Evolutionary conservation across 2,329 filamentous ascomycete species (phyloP), one percentile per base, ranked within the genome.

Genomic region (Whalleya microplaca): DNA sequence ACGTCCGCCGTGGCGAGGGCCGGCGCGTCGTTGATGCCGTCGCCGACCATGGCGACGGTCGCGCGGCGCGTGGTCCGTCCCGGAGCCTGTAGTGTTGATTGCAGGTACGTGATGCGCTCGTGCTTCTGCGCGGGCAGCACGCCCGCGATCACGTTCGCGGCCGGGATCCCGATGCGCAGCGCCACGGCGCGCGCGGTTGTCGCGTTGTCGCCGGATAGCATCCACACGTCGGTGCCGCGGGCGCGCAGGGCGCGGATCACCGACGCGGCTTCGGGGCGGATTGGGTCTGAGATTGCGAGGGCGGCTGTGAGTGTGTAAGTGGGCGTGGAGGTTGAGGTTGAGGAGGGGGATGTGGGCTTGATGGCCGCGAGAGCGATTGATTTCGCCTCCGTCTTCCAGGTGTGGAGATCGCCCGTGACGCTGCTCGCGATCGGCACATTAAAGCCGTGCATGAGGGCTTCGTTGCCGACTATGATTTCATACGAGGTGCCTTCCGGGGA

Each of bases 131-230:
- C 86, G 0, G 94, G 93, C 10, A 96, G 84, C 3, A 96, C 92
- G 62, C 91, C 91, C 10, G 93, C 92, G 60, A 96, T 90, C 62
- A 97, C 88, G 69, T 96, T 90, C 52, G 79, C 76, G 0, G 79
- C 67, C 0, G 85, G 82, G 62, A 97, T 96, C 20, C 91, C 91
- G 18, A 96, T 80, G 66, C 85, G 84, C 1, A 80, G 76, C 1
- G 90, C 93, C 2, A 97, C 91, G 0, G 92, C 91, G 19, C 82
- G 79, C 2, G 93, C 93, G 0, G 93, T 97, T n/a, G 79, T 86
- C n/a, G 80, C 77, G 69, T 96, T 96, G 76, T 97, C 93, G 27
- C 93, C 93, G 0, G 92, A 96, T 40, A 96, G 86, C 91, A 97
- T 96, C 86, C 89, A 96, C 3, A 96, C 89, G 29, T 87, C 84